These are phyloP conservation scores for Rhodotorula sp. DNA, from an alignment of 1,284 basidiomycete species.

Conservation along the genomic window DNA sequence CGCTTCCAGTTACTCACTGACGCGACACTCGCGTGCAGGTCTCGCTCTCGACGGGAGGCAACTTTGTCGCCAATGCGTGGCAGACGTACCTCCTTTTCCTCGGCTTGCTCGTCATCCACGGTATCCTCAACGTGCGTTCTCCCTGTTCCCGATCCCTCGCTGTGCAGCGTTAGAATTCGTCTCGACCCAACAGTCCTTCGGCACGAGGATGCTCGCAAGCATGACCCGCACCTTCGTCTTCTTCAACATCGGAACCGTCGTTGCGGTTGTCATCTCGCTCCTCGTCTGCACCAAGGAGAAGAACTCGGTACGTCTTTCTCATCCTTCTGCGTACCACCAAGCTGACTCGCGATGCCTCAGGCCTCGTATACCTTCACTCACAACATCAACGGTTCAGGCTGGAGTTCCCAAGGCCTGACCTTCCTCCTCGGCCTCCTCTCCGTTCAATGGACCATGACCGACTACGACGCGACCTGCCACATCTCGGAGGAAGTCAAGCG, in stretches of 20 bases:
- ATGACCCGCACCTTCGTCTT: constrained; percentile 82
- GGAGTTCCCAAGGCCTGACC: constrained; percentile 73
- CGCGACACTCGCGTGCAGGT: background rate
- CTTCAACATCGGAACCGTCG: constrained; percentile 68
- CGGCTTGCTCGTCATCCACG: constrained; percentile 64
- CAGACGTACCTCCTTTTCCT: constrained; percentile 73
- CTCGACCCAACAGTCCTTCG: constrained; percentile 64
- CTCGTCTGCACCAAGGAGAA: constrained; percentile 78
- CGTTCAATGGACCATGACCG: constrained; percentile 63
- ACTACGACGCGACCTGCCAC: constrained; percentile 64
- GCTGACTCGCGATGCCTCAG: background rate
- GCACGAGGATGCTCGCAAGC: constrained; percentile 73
- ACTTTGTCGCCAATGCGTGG: constrained; percentile 55
- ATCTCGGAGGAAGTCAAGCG: constrained; percentile 88
- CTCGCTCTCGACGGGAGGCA: constrained; percentile 56
- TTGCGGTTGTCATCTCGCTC: constrained; percentile 74
- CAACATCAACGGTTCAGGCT: constrained; percentile 71
- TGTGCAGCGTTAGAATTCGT: too few relatives aligned
- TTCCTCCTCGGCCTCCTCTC: constrained; percentile 84
- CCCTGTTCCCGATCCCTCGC: background rate
- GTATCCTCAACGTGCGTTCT: constrained; percentile 56
- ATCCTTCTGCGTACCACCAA: background rate
- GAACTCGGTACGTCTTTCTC: constrained; percentile 56
- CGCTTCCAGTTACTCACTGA: background rate
- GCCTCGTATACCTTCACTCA: constrained; percentile 74